phyloP scores from a whole-genome alignment of 1,284 basidiomycete species.

The Sporisorium sorghi region DNA sequence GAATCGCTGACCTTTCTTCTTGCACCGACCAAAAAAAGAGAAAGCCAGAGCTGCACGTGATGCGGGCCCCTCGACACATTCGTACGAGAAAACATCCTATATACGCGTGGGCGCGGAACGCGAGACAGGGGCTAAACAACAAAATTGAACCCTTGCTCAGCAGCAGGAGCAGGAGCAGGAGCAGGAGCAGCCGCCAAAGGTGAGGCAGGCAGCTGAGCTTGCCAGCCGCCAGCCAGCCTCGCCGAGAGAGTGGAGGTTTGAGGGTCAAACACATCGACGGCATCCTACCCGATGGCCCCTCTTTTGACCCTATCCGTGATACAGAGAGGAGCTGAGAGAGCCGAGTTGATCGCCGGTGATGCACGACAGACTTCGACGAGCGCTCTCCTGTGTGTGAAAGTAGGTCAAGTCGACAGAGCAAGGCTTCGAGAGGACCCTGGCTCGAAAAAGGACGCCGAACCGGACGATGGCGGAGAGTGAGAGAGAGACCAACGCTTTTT shows the following conservation, averaged over 20 bases:
- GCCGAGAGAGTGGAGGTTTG: constrained; percentile 8
- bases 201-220: too few species aligned
- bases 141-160: constrained; percentile 18
- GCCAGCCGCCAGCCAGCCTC: not conserved
- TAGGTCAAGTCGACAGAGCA: not conserved
- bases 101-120: constrained; percentile 22
- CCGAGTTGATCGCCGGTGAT: not conserved
- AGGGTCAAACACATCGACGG: not conserved
- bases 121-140: constrained; percentile 34
- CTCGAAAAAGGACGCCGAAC: not conserved
- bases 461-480: not conserved
- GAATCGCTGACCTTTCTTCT: constrained; percentile 31
- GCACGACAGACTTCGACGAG: not conserved
- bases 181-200: too few species aligned
- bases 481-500: constrained; percentile 8
- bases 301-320: not conserved
- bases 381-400: not conserved
- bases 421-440: not conserved
- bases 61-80: not conserved
- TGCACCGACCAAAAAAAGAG: not conserved
- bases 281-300: not conserved
- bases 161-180: not conserved
- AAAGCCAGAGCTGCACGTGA: constrained; percentile 24
- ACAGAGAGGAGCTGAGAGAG: not conserved
- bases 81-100: constrained; percentile 18